phyloP scores from a whole-genome alignment of 352 stramenopile species.

The Peronospora destructor region DNA sequence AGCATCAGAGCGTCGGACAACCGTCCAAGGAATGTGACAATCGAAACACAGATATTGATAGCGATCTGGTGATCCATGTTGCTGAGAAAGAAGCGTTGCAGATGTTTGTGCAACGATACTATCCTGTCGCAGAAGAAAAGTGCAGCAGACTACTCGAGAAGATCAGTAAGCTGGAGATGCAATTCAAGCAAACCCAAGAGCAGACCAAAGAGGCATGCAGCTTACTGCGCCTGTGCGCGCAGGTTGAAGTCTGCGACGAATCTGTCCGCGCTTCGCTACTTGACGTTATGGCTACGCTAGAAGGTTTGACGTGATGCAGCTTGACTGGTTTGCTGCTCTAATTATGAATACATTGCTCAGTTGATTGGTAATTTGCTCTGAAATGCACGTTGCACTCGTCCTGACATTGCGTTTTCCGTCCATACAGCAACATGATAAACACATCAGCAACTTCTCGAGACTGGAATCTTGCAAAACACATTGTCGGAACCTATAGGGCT shows the following conservation, averaged over 20 bases:
- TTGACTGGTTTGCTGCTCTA: background rate
- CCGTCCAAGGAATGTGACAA: conserved; percentile 9
- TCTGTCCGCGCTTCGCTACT: conserved; percentile 27
- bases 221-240: conserved; percentile 25
- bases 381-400: conserved; percentile 2
- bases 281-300: conserved; percentile 26
- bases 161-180: conserved; percentile 27
- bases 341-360: background rate
- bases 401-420: conserved; percentile 5
- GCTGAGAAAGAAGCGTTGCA: conserved; percentile 43
- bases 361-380: background rate
- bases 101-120: conserved; percentile 45
- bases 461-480: conserved; percentile 3
- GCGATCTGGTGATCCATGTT: conserved; percentile 17
- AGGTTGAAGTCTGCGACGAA: conserved; percentile 30
- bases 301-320: conserved; percentile 8
- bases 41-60: background rate
- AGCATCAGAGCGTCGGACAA: conserved; percentile 17
- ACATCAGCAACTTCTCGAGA: background rate
- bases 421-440: background rate
- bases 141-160: conserved; percentile 32
- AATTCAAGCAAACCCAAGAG: conserved; percentile 20
- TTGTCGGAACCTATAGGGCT: too few species aligned
- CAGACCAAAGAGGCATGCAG: conserved; percentile 28
- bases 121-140: conserved; percentile 40